Evolutionary conservation across 129 eudicot species (phyloP).

Genomic region (Deinandra increscens): DNA sequence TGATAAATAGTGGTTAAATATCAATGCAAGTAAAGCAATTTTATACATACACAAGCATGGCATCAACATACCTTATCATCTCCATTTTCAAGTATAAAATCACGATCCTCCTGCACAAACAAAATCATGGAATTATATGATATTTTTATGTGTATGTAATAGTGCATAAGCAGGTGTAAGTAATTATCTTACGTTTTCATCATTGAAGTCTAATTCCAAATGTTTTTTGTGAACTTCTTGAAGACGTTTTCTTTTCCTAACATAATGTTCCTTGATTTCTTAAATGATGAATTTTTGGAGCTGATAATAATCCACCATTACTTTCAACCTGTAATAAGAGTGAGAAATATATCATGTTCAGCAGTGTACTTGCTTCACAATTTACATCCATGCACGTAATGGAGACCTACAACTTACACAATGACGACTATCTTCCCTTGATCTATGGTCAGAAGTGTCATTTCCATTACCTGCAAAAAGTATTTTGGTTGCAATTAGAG

Average conservation of each 20-base stretch:
- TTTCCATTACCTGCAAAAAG: conserved; percentile 30
- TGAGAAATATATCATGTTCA: neutral
- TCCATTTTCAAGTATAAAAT: conserved; percentile 64
- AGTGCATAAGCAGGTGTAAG: neutral
- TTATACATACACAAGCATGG: neutral
- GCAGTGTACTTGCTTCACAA: neutral
- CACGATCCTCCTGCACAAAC: conserved; percentile 74
- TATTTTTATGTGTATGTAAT: neutral
- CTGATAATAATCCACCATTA: neutral
- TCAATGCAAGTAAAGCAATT: neutral
- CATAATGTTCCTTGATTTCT: conserved; percentile 34
- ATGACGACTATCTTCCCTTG: conserved; percentile 49
- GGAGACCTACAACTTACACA: conserved; percentile 87
- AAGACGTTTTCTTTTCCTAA: conserved; percentile 25
- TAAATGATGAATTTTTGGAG: neutral
- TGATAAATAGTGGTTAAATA: neutral
- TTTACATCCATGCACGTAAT: conserved; percentile 34
- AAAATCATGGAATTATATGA: conserved; percentile 6
- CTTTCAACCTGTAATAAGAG: conserved; percentile 8
- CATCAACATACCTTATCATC: conserved; percentile 63
- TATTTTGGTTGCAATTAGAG: neutral
- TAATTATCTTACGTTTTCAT: conserved; percentile 45
- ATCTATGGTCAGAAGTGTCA: conserved; percentile 26
- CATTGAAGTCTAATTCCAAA: neutral
- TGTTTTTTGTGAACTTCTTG: neutral